Evolutionary conservation across 2,329 filamentous ascomycete species (phyloP), one percentile per base, ranked within the genome.

Genomic region (Arthrobotrys iridis): DNA sequence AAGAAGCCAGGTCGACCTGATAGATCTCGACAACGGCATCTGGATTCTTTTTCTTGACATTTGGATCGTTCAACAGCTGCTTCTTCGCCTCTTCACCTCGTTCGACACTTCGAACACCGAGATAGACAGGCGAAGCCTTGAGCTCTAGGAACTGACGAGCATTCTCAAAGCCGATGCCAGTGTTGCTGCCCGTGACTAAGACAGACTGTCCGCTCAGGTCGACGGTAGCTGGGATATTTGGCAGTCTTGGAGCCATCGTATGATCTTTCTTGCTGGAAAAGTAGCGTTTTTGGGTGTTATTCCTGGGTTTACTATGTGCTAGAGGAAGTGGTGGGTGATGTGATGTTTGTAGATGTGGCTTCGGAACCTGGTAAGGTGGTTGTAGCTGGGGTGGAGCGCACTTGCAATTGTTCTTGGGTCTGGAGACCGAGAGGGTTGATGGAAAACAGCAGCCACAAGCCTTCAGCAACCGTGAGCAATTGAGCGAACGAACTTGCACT

Each of bases 111-210:
- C 80, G 78, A 15, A 80, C 77, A 43, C 77, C 80, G 4, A 80
- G 78, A 15, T 80, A 72, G 50, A 80, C 40, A 5, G 68, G 77
- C 7, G 78, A 78, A 30, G 73, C 77, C 15, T 72, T 66, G 11
- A 79, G 66, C n/a, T 37, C n/a, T 2, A 80, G 71, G 13, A 80
- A 77, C 57, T 80, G 78, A 4, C 78, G 77, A 5, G 79, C 77
- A 35, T 76, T 68, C 57, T 80, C 79, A 4, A 80, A 71, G 4
- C 80, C 80, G 7, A 81, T 48, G 11, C 80, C 80, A 30, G 55
- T 59, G 55, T 59, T 59, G 24, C 55, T 43, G 37, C 55, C 55
- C 18, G 55, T 59, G 13, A 59, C 22, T 28, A 59, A 43, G n/a
- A 28, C 55, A 30, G 55, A 59, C 13, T 41, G 37, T 13, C 45